Base-by-base conservation (phyloP, 1,284 basidiomycete genomes). In the Ustilago cynodontis region DNA sequence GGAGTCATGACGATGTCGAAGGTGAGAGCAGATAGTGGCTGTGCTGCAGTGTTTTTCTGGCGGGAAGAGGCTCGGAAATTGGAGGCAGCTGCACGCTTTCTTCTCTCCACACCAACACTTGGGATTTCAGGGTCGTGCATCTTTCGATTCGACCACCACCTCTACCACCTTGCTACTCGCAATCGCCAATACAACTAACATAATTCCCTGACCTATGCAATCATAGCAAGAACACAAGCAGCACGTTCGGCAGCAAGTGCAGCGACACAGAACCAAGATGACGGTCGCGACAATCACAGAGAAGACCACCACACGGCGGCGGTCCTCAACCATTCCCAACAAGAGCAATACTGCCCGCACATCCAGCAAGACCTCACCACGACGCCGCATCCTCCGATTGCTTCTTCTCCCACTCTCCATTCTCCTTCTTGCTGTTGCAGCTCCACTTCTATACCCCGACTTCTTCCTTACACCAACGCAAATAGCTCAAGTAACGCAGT, bases 401-500 rank as follows among this genome's bases (percentile, higher is more conserved):
- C 64, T 59, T 7, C 7, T 66, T 3, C 18, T 62, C 24, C 50
- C 65, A 13, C 47, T 71, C 20, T 24, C 16, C 4, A 9, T 70
- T 1, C 10, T 54, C 5, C 28, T 60, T 1, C 5, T 65, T 3
- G 72, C 64, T 0, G 2, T 64, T 1, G 20, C 52, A 0, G 45
- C 54, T 14, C 74, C 74, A 3, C 63, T 72, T 0, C 35, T 54
- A 1, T 65, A 55, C 28, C 80, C 80, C 0, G 72, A 77, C 49
- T 26, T 51, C 2, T 78, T 80, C 35, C 43, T 82, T 2, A 57
- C 52, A 1, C 16, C 28, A 0, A 47, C 57, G 1, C 73, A 78
- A 31, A 45, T 80, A 4, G 39, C 51, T 1, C 68, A 76, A 24
- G 71, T 82, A 8, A 66, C 58, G 1, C 53, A 22, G 20, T 82